Evolutionary conservation across 768 basidiomycete genomes (phyloP).

Genomic region (Boletus pseudopeckii): DNA sequence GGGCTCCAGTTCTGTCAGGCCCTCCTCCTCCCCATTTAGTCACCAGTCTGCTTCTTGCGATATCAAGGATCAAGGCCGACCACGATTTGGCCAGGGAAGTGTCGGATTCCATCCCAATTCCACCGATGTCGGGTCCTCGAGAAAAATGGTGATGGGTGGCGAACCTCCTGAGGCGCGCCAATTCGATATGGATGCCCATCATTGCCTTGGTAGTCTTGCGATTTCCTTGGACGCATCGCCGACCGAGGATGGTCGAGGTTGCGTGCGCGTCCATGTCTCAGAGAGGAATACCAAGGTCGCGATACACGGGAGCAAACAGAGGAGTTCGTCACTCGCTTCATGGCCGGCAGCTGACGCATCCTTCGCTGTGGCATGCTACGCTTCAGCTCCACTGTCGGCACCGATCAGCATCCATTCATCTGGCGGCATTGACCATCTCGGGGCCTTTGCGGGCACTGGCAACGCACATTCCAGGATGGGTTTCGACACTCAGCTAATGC

Average conservation of each 20-base stretch:
- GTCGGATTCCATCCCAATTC: constrained; percentile 48
- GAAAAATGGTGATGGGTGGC: constrained; percentile 32
- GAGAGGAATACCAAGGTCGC: constrained; percentile 31
- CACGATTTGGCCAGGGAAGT: constrained; percentile 33
- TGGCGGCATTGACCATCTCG: constrained; percentile 32
- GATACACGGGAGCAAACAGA: constrained; percentile 16
- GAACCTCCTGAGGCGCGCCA: constrained; percentile 48
- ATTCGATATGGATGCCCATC: constrained; percentile 44
- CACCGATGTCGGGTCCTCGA: constrained; percentile 32
- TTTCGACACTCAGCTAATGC: constrained; percentile 23
- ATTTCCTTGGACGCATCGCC: constrained; percentile 71
- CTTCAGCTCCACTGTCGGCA: constrained; percentile 37
- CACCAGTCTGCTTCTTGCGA: constrained; percentile 40
- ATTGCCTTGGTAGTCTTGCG: constrained; percentile 54
- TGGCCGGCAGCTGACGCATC: constrained; percentile 24
- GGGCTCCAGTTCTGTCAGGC: constrained; percentile 31
- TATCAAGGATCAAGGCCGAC: constrained; percentile 56
- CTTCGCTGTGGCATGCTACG: constrained; percentile 20
- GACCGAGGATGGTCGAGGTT: constrained; percentile 66
- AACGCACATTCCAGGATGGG: constrained; percentile 26
- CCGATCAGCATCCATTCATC: constrained; percentile 36
- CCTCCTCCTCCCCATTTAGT: constrained; percentile 44
- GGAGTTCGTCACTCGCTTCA: constrained; percentile 19
- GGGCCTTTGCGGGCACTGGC: constrained; percentile 62
- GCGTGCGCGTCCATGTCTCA: constrained; percentile 67